These are phyloP conservation scores for Fusarium bulbicola DNA, from an alignment of 2,329 filamentous ascomycete species.

Conservation along the genomic window DNA sequence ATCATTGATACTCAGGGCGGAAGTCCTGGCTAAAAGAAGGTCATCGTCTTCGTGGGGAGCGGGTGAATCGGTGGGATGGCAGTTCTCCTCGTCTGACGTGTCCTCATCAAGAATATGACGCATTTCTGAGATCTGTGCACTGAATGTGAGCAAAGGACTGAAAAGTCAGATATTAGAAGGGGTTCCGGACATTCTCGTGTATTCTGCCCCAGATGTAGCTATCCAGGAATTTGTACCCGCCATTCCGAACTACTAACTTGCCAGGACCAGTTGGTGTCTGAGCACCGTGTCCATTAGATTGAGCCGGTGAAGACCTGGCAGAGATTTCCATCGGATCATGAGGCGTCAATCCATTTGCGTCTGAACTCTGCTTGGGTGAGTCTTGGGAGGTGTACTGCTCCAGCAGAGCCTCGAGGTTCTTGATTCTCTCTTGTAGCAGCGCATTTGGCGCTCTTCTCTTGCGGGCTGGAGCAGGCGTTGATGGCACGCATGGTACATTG, in stretches of 20 bases:
- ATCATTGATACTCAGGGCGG: background rate
- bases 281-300: background rate
- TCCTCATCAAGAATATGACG: conserved; percentile 14
- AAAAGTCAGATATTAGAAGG: fast-evolving
- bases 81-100: conserved; percentile 11
- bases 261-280: background rate
- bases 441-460: conserved; percentile 19
- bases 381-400: conserved; percentile 7
- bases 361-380: background rate
- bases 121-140: background rate
- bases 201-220: conserved; percentile 4
- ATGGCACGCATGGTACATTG: background rate
- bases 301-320: background rate
- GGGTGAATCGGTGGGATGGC: background rate
- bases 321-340: background rate
- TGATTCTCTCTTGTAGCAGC: background rate
- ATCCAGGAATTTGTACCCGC: conserved; percentile 11
- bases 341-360: background rate
- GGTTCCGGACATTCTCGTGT: background rate
- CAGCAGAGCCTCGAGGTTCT: conserved; percentile 5
- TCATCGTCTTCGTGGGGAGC: conserved; percentile 1
- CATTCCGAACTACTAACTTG: conserved; percentile 6
- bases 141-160: fast-evolving
- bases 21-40: background rate
- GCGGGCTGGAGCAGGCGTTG: conserved; percentile 8